These are phyloP conservation scores for Alternaria angustiovoidea DNA, from an alignment of 2,329 filamentous ascomycete species.

Conservation along the genomic window DNA sequence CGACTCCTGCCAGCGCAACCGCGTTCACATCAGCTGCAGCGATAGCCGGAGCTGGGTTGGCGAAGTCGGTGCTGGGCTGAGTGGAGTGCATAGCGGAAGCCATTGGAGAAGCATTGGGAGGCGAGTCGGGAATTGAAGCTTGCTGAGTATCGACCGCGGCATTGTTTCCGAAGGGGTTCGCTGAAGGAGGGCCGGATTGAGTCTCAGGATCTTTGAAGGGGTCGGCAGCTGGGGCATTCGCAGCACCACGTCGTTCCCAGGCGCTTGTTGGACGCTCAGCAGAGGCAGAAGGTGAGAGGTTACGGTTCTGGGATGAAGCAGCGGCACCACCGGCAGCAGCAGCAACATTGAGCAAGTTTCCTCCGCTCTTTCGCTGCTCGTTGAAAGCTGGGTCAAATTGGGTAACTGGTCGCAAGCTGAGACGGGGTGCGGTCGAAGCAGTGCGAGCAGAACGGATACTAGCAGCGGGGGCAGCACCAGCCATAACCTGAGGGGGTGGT, in stretches of 20 bases:
- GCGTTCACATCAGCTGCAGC: slow-evolving; percentile 53
- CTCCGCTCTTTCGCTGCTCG: slow-evolving; percentile 52
- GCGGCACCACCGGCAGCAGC: slow-evolving; percentile 39
- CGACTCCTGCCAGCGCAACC: slow-evolving; percentile 44
- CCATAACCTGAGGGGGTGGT: slow-evolving; percentile 34
- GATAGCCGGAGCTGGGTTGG: slow-evolving; percentile 50
- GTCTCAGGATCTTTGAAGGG: slow-evolving; percentile 69
- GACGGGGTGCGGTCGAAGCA: slow-evolving; percentile 71
- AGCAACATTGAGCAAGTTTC: slow-evolving; percentile 45
- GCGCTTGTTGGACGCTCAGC: slow-evolving; percentile 39
- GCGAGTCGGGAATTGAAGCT: slow-evolving; percentile 36
- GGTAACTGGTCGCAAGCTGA: slow-evolving; percentile 85
- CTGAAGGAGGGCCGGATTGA: slow-evolving; percentile 47
- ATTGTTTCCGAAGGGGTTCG: slow-evolving; percentile 65
- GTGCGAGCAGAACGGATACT: slow-evolving; percentile 56
- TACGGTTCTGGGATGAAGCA: slow-evolving; percentile 25
- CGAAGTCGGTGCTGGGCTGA: slow-evolving; percentile 37
- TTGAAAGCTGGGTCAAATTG: slow-evolving; percentile 78
- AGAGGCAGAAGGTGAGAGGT: slow-evolving; percentile 27
- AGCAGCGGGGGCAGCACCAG: slow-evolving; percentile 32
- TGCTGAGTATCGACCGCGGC: slow-evolving; percentile 49
- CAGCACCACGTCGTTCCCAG: slow-evolving; percentile 52
- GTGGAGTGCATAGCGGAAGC: slow-evolving; percentile 34
- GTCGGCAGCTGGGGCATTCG: slow-evolving; percentile 63
- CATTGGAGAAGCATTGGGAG: slow-evolving; percentile 28